Evolutionary conservation across 148 eudicot species (phyloP), one percentile per base, ranked within the genome.

Genomic region (Rhododendron ferrugineum): DNA sequence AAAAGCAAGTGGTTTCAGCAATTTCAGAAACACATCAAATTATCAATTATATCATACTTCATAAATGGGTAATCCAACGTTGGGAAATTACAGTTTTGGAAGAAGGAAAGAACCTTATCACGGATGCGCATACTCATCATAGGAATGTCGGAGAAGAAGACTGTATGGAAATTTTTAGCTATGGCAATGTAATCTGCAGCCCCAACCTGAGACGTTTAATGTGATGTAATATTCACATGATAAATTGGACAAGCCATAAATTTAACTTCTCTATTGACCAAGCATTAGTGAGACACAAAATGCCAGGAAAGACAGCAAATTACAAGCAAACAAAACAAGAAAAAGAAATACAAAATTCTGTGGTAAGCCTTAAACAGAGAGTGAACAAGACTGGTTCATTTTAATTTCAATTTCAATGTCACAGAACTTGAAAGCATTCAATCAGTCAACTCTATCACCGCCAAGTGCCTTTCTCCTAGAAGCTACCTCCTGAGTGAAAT

Each of bases 141-240:
- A 70, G 99, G 99, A 88, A 96, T 91, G 86, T 89, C 94, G 28
- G 94, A 90, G 60, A 96, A 90, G 85, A 96, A 96, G 82, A 96
- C 93, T 30, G 99, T 96, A 85, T 96, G 99, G 89, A 89, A 95
- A 84, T 91, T 91, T 83, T 92, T 95, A 60, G 99, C 97, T 77
- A 96, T 76, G 56, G 99, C 97, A 85, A 96, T 95, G 77, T 96
- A 96, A 87, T 96, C 99, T 79, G 99, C 99, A 28, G 99, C 97
- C 76, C 99, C 99, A 81, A 95, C 91, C 99, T 96, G 90, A 82
- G 32, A 28, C 34, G 30, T 83, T 81, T 82, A 47, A 11, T 6
- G 23, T 47, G 77, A 72, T 40, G 32, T 66, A 40, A 42, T 4
- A 54, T 28, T 36, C 62, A 44, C 11, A 80, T 26, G 23, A 81